Evolutionary conservation across 257 asterid species (phyloP), one percentile per base, ranked within the genome.

Genomic region (Solanum tacnaense): DNA sequence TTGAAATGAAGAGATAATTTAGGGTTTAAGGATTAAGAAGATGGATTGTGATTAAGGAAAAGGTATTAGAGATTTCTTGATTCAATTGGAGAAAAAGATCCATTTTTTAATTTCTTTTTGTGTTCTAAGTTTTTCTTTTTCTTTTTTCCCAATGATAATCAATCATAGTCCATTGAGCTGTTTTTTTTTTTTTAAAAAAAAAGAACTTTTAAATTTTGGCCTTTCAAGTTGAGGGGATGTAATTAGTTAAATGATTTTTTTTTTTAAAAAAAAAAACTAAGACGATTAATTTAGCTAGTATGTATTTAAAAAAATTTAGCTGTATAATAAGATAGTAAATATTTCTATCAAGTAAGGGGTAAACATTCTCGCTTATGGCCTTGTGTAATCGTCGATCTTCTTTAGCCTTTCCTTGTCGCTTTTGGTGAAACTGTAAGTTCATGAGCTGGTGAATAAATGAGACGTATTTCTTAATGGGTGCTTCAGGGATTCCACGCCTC

Each of bases 1-100:
- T 89, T 84, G 89, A 90, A 85, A 76, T 25, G 56, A 25, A 74
- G 71, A 72, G 90, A 87, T 13, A 86, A n/a, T 76, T 6, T 5
- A 74, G 84, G 84, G 84, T 79, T 79, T 79, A 41, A 79, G 32
- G 32, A 18, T 79, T 79, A 41, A 79, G 32, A n/a, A 18, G 27
- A 49, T 27, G 16, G 56, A 84, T 27, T 86, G 86, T 34, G 87
- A 49, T 87, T 73, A 83, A 34, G 86, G 85, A 68, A 52, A 68
- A n/a, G 89, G 76, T 34, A 75, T 83, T 71, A 9, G 84, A 76
- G 84, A 39, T 76, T 79, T 15, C 84, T 81, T 52, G 72, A 20
- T 81, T 6, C 84, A 87, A 88, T 52, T 86, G 49, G 23, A 49
- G 75, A 75, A 13, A 39, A 78, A 13, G 62, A 78, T 78, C 31